Conservation (phyloP, 2,329 filamentous ascomycete genomes). For the Diaporthe australafricana region DNA sequence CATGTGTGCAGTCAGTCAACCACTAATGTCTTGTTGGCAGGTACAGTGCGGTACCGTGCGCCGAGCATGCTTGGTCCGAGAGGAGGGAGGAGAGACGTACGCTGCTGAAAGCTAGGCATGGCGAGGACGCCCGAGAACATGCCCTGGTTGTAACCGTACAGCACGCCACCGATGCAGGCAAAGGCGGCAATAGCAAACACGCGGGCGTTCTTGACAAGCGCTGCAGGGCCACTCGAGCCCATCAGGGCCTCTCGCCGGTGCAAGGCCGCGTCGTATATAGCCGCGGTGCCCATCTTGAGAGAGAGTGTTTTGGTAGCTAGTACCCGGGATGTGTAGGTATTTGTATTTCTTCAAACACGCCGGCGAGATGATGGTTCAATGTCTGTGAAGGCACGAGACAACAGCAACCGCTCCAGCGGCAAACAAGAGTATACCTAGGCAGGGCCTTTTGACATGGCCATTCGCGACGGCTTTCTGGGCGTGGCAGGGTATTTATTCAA, state of each 20-base stretch:
- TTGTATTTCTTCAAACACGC: slow-evolving; percentile 46
- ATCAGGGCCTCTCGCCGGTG: slow-evolving; percentile 64
- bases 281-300: slow-evolving; percentile 41
- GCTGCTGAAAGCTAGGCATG: slow-evolving; percentile 65
- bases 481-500: not conserved
- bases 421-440: not conserved
- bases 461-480: not conserved
- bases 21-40: no score
- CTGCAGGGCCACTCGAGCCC: slow-evolving; percentile 62
- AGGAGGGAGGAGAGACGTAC: slow-evolving; percentile 50
- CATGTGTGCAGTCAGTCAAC: no score
- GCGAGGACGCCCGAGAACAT: slow-evolving; percentile 78
- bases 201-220: slow-evolving; percentile 69
- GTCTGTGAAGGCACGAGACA: not conserved
- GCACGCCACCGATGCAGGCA: slow-evolving; percentile 70
- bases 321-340: not conserved
- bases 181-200: slow-evolving; percentile 72
- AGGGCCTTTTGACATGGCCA: not conserved
- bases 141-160: slow-evolving; percentile 81
- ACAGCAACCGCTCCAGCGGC: not conserved
- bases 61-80: no score
- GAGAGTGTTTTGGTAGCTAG: no score
- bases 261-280: slow-evolving; percentile 64
- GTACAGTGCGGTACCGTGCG: no score
- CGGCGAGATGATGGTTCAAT: not conserved